phyloP scores from a whole-genome alignment of 176 grass and related monocot species.

The Pontederia paniculata region DNA sequence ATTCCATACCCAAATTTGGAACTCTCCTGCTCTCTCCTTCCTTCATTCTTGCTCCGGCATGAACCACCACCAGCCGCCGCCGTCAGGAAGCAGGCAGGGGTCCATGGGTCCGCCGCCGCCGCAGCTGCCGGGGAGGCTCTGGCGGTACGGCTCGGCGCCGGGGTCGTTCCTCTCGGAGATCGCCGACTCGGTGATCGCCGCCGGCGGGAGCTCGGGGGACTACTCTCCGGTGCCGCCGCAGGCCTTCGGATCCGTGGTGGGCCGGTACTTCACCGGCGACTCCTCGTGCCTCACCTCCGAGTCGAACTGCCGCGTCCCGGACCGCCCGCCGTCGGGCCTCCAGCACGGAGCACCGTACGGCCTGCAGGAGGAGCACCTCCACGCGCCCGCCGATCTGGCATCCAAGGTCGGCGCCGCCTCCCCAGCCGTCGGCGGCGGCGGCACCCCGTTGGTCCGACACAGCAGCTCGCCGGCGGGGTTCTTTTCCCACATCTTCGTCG shows the following conservation, averaged over 20 bases:
- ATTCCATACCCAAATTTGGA: too few relatives aligned
- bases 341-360: too few relatives aligned
- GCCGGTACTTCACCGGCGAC: background rate
- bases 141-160: background rate
- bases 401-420: background rate
- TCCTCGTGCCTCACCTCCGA: background rate
- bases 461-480: constrained; percentile 3
- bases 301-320: background rate
- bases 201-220: background rate
- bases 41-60: too few relatives aligned
- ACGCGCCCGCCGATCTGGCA: background rate
- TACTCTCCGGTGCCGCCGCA: background rate
- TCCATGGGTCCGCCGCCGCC: background rate
- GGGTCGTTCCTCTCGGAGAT: background rate
- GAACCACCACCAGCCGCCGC: background rate
- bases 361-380: too few relatives aligned
- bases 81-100: background rate
- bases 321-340: too few relatives aligned
- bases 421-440: background rate
- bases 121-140: background rate
- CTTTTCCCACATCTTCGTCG: background rate
- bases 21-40: too few relatives aligned
- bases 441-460: background rate
- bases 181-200: background rate
- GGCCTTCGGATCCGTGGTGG: background rate